Evolutionary conservation across 164 flowering plant species (phyloP), one percentile per base, ranked within the genome.

Genomic region (Echeveria elegans): DNA sequence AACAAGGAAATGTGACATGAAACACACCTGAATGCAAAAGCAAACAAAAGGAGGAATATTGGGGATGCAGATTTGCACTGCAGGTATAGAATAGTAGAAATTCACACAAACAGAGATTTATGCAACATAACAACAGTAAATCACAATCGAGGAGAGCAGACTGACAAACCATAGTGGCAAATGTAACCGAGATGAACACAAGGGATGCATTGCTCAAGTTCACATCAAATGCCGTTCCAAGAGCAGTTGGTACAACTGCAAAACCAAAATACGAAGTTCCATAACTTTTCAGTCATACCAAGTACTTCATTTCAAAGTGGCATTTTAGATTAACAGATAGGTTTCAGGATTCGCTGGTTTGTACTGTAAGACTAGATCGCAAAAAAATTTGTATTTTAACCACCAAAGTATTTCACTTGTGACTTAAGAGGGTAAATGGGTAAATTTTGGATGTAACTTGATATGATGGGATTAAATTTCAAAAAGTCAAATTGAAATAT

Each of bases 41-140:
- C 99, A 79, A 95, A 92, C 65, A 95, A 45, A 65, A 95, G 91
- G 64, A 95, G 97, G 82, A 92, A 95, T 80, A 95, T 87, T 31
- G 99, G 99, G 56, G 96, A 43, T 4, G 91, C 99, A 24, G 99
- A 95, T 86, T 95, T 95, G 81, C 99, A 95, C 99, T 95, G 93
- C 82, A 82, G 70, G 72, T 31, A 47, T 1, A 63, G 66, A 68
- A 66, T 41, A 66, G n/a, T 29, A 63, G 45, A 64, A 9, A 10
- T 6, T 36, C 29, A 63, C 12, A 26, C 31, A 56, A 29, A 29
- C 31, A 12, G 41, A 4, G 12, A 34, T 18, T 10, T 63, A 24
- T 32, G 45, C 7, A 16, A 41, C 4, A 21, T 63, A 7, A 11
- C 16, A 40, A 12, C 38, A 63, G 11, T 21, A 34, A 8, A 32